phyloP scores from a whole-genome alignment of 164 flowering plant genomes.

The Sedum album region DNA sequence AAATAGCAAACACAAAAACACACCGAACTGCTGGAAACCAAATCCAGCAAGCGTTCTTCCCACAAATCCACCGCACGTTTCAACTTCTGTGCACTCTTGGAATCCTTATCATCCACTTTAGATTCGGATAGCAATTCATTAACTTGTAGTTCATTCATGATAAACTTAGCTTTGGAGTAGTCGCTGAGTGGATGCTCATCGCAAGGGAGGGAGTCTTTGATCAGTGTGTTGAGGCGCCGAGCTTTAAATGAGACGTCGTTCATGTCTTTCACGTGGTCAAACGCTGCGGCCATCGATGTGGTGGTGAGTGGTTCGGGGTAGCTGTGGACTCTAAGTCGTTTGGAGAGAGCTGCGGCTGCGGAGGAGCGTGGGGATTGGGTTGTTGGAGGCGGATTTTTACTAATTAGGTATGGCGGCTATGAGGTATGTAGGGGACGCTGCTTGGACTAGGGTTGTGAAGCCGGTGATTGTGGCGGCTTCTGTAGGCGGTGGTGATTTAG shows the following conservation, averaged over 20 bases:
- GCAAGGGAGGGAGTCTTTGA: background rate
- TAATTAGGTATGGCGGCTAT: too few species aligned
- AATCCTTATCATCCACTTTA: background rate
- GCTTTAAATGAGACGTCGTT: background rate
- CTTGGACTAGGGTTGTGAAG: too few species aligned
- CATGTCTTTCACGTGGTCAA: background rate
- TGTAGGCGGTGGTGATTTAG: too few species aligned
- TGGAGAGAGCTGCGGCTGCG: too few species aligned
- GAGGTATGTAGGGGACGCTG: too few species aligned
- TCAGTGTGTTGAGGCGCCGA: background rate
- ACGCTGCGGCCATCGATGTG: background rate
- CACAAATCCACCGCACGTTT: conserved; percentile 2
- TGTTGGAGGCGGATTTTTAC: too few species aligned
- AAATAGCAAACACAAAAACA: background rate
- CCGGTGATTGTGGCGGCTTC: too few species aligned
- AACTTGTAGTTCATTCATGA: background rate
- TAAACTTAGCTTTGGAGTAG: background rate
- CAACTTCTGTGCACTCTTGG: background rate
- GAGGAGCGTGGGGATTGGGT: too few species aligned
- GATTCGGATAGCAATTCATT: background rate
- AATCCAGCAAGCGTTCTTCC: background rate
- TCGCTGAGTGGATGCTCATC: background rate
- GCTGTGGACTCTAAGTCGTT: too few species aligned
- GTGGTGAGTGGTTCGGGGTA: background rate
- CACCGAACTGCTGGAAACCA: background rate